A percentile compares a stretch with the other conserved stretches of the same genome.
phyloP scores from a whole-genome alignment of 495 filamentous ascomycete genomes.

The Lasiosphaeriaceae sp. region DNA sequence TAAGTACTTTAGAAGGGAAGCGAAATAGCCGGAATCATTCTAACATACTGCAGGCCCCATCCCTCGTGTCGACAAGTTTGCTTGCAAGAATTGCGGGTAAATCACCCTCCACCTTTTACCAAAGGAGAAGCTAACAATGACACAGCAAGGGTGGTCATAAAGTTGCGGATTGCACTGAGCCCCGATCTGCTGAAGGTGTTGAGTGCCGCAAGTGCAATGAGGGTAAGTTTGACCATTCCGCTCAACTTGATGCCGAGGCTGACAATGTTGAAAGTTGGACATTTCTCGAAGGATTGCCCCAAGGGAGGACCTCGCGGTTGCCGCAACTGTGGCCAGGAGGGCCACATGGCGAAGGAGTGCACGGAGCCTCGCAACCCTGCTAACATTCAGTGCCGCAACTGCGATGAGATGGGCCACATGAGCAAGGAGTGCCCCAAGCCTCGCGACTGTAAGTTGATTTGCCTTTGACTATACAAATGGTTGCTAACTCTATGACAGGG shows the following conservation, averaged over 20 bases:
- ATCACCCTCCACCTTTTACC: conserved; percentile 14
- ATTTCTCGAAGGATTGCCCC: conserved; percentile 82
- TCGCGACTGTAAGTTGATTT: conserved; percentile 55
- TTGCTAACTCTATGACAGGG: conserved; percentile 30
- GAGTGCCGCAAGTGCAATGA: conserved; percentile 78
- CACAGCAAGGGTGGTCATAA: conserved; percentile 38
- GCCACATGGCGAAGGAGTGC: conserved; percentile 52
- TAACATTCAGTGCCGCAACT: conserved; percentile 68
- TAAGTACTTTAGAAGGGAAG: conserved; percentile 26
- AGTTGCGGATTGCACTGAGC: conserved; percentile 50
- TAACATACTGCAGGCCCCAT: conserved; percentile 41
- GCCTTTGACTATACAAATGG: neutral
- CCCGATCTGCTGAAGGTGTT: conserved; percentile 65
- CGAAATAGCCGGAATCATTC: conserved; percentile 11
- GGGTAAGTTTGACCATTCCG: conserved; percentile 39
- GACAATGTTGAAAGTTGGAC: conserved; percentile 55
- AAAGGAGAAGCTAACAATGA: conserved; percentile 9
- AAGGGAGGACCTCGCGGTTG: conserved; percentile 55
- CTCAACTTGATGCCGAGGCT: conserved; percentile 4
- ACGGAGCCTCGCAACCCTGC: conserved; percentile 65
- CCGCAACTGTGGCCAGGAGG: conserved; percentile 64
- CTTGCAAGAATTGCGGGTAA: conserved; percentile 82
- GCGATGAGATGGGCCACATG: conserved; percentile 66
- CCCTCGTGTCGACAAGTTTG: conserved; percentile 53
- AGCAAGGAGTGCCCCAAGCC: conserved; percentile 72